Evolutionary conservation across 108 stramenopile genomes (phyloP).

Genomic region (Schizochytrium sp.): DNA sequence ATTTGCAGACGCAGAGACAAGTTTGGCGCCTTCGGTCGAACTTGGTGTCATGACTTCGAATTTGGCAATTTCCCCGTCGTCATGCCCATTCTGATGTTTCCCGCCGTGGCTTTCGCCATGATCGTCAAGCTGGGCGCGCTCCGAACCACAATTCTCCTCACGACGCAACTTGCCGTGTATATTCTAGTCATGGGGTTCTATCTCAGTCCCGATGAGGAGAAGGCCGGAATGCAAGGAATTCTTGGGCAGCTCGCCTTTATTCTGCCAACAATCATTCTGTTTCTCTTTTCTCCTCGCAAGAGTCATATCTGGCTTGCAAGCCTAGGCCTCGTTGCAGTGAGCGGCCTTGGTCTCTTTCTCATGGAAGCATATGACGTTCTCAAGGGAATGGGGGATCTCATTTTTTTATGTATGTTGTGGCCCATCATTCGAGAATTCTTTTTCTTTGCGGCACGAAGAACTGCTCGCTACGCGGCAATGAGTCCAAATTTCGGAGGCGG

Average conservation of each 20-base stretch:
- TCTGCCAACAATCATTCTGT: not conserved
- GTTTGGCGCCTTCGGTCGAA: not conserved
- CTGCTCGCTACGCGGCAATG: not conserved
- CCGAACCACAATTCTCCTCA: not conserved
- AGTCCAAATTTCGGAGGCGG: not conserved
- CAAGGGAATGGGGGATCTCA: not conserved
- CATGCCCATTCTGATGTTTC: not conserved
- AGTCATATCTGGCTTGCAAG: not conserved
- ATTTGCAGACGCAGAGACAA: not conserved
- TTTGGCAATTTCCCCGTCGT: not conserved
- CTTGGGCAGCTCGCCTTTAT: not conserved
- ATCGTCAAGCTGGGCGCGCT: not conserved
- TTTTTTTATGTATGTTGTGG: not conserved
- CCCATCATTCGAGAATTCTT: not conserved
- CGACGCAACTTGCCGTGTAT: not conserved
- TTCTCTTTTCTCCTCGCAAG: not conserved
- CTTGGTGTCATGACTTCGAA: not conserved
- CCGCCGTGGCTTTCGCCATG: not conserved
- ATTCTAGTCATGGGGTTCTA: not conserved
- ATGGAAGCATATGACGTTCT: not conserved
- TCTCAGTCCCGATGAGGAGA: not conserved
- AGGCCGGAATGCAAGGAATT: not conserved
- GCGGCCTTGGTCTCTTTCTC: not conserved
- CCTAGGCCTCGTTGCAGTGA: not conserved
- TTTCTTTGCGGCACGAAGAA: not conserved